Base-by-base conservation (phyloP, 371 early-diverging fungal genomes). In the Batkoa obscura region DNA sequence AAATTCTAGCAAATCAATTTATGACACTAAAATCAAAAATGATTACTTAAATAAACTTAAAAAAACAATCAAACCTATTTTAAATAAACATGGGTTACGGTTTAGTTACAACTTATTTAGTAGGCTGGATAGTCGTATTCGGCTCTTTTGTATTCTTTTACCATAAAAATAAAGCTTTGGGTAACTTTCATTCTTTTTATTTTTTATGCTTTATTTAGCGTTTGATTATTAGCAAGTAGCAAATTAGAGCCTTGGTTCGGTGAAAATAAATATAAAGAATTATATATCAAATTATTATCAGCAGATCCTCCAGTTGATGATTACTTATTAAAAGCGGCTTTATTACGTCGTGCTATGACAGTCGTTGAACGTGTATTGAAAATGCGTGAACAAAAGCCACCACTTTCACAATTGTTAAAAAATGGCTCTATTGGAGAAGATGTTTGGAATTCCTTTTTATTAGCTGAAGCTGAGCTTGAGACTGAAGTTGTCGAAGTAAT, bases 361-460 rank as follows among this genome's bases (percentile, higher is more conserved):
- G 88, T 82, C 43, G 84, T 91, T 0, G 69, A 76, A 56, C 79
- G 91, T 2, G 68, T 86, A 12, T 59, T 81, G 8, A 72, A 82
- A 56, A 67, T 94, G 42, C 78, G 85, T 41, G 82, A 84, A 59
- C 89, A 92, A 66, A 89, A 88, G 64, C 81, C 78, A n/a, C 78
- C 85, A 32, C 68, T 94, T 56, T 69, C 74, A 34, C 72, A 71
- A 42, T 65, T 94, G 68, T 77, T 91, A 57, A 79, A 83, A 60
- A 70, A 76, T 13, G 95, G 95, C 3, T 78, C 85, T 6, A 75
- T 94, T 51, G 88, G 90, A 2, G 93, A 94, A 55, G 90, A 88
- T 55, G 68, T 91, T 60, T 78, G 81, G 86, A 80, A 73, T 36
- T 81, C 86, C 58, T 83, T 94, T 53, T 64, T 62, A 15, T 65